Conservation (phyloP, 2,329 filamentous ascomycete species). For the Phyllosticta ampelicida region DNA sequence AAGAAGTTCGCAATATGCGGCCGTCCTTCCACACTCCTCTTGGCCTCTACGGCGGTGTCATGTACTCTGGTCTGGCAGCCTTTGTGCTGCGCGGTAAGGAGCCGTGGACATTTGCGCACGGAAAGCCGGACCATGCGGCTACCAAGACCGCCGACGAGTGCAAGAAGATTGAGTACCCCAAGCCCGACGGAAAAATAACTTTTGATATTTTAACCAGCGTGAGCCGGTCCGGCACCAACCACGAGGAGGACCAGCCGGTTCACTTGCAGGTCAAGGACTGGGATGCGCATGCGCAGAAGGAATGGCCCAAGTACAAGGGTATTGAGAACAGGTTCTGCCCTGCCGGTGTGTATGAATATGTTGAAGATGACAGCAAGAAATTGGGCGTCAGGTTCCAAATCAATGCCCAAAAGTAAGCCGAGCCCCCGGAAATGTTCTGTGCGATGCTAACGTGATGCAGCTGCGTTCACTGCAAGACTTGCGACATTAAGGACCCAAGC, state of each 20-base stretch:
- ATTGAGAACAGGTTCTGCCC: constrained; percentile 96
- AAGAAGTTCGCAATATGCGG: constrained; percentile 93
- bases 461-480: constrained; percentile 99
- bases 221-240: constrained; percentile 90
- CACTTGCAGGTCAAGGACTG: constrained; percentile 93
- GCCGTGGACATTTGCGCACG: constrained; percentile 90
- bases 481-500: constrained; percentile 92
- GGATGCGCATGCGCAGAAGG: constrained; percentile 75
- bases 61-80: constrained; percentile 89
- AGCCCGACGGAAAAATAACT: constrained; percentile 87
- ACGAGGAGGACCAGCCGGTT: constrained; percentile 96
- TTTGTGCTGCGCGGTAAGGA: constrained; percentile 73
- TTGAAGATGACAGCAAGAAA: constrained; percentile 80
- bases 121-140: constrained; percentile 61
- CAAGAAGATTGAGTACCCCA: constrained; percentile 88
- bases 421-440: not conserved
- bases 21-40: constrained; percentile 85
- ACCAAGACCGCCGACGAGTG: constrained; percentile 73
- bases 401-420: constrained; percentile 85
- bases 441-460: constrained; percentile 36
- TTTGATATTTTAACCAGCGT: constrained; percentile 97
- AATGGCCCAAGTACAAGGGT: constrained; percentile 82
- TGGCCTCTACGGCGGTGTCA: constrained; percentile 76
- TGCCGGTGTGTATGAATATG: constrained; percentile 94
- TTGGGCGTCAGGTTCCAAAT: constrained; percentile 94